phyloP scores from a whole-genome alignment of 768 basidiomycete species.

The Tricholoma matsutake region DNA sequence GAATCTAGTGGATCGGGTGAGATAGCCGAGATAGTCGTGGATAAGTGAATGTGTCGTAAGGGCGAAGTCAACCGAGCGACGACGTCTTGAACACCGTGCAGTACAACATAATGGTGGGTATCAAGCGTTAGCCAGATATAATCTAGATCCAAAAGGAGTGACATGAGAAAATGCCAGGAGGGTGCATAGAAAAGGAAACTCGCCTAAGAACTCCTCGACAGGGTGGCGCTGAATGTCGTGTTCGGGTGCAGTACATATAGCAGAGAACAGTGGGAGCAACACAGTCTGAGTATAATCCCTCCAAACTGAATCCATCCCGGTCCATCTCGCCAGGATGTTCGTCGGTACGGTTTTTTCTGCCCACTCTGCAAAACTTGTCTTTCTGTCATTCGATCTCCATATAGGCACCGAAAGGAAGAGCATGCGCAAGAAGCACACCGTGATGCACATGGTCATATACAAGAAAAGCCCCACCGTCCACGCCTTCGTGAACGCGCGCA shows the following conservation, averaged over 20 bases:
- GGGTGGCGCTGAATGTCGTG: constrained; percentile 56
- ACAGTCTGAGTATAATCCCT: constrained; percentile 48
- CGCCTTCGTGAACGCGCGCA: constrained; percentile 18
- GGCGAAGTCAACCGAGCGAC: constrained; percentile 45
- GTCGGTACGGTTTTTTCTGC: constrained; percentile 37
- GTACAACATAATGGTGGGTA: constrained; percentile 66
- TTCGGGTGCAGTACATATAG: constrained; percentile 64
- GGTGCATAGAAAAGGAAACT: constrained; percentile 14
- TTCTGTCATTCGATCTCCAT: constrained; percentile 25
- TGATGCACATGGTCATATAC: constrained; percentile 39
- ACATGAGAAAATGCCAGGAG: neutral
- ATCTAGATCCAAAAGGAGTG: constrained; percentile 35
- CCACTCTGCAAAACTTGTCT: constrained; percentile 52
- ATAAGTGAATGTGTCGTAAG: constrained; percentile 52
- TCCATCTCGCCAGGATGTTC: constrained; percentile 35
- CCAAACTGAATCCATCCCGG: constrained; percentile 52
- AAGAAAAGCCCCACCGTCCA: constrained; percentile 38
- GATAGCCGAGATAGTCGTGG: constrained; percentile 48
- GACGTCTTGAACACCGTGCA: constrained; percentile 56
- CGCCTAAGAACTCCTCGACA: constrained; percentile 63
- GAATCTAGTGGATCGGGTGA: constrained; percentile 33
- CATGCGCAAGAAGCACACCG: constrained; percentile 46
- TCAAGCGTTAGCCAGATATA: constrained; percentile 69
- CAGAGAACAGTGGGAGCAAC: constrained; percentile 65
- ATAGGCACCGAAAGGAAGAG: constrained; percentile 42